Base-by-base conservation (phyloP, 805 yeast species). In the Pichia gijzeniarum region DNA sequence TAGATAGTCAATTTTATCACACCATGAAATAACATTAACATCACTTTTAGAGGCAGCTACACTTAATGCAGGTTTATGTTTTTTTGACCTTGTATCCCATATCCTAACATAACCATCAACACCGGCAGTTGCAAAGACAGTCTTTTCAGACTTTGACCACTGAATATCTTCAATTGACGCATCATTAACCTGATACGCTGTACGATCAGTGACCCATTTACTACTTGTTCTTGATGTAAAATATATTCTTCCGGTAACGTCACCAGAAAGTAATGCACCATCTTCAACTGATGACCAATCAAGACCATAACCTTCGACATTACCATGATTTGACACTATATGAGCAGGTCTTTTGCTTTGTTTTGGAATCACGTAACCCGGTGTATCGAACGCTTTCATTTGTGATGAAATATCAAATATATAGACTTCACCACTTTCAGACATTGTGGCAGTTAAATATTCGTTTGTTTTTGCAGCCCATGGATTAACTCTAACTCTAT, bases 11-110 rank as follows among this genome's bases (percentile, higher is more conserved):
- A 90, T 83, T 61, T 85, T 85, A 51, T 76, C 77, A 68, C 91
- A 86, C 99, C 99, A 93, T 43, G 96, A 86, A 62, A 93, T 84
- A 44, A 93, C 99, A 59, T 93, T 93, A 52, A 93, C 86, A 64
- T 93, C 99, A 1, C 86, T 72, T 19, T 71, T 67, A 13, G 95
- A 80, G 0, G 96, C 98, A 46, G 67, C 71, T 32, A 88, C 88
- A 35, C 88, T 82, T 48, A 93, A 70, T 2, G 96, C 95, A 1
- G 97, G 95, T 70, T 79, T 81, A 63, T 88, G 95, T 60, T 86
- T 83, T 68, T 87, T 86, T 43, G 95, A 85, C 65, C 99, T 78
- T 3, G 95, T 88, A 65, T 93, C 99, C 99, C 99, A 93, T 56
- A 93, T 85, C 55, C 96, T 78, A 36, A 91, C 78, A 60, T 77